Evolutionary conservation across 108 stramenopile genomes (phyloP).

Genomic region (Aureococcus anophagefferens): DNA sequence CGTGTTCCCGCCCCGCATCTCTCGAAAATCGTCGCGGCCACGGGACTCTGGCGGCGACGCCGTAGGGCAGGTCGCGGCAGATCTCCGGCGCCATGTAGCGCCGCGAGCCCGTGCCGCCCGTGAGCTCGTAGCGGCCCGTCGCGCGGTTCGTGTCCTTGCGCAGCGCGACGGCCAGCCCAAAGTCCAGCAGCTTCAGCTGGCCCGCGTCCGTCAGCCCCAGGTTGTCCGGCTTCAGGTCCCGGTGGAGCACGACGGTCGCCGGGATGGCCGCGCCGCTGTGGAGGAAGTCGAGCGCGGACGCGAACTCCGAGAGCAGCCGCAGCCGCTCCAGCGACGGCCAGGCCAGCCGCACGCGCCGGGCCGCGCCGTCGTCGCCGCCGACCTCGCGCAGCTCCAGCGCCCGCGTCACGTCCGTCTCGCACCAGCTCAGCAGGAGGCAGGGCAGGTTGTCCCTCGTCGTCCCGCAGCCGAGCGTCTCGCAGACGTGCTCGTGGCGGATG

Average conservation of each 20-base stretch:
- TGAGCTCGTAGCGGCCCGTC: constrained; percentile 47
- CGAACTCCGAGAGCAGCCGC: constrained; percentile 21
- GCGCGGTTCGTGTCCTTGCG: too few relatives aligned
- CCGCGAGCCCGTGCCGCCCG: constrained; percentile 35
- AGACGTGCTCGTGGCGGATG: too few relatives aligned
- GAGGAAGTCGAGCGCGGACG: constrained; percentile 66
- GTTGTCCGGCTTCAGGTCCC: constrained; percentile 80
- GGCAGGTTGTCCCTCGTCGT: too few relatives aligned
- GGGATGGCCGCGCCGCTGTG: constrained; percentile 62
- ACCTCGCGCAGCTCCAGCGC: too few relatives aligned
- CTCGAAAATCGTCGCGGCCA: too few relatives aligned
- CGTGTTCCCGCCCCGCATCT: too few relatives aligned
- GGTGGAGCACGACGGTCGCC: constrained; percentile 68
- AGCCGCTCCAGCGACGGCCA: background rate
- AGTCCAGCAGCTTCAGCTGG: background rate
- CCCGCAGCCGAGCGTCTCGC: too few relatives aligned
- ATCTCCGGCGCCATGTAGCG: constrained; percentile 53
- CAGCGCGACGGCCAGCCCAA: background rate
- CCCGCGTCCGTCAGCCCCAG: constrained; percentile 24
- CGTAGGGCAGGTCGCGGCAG: constrained; percentile 30
- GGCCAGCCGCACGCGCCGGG: too few relatives aligned
- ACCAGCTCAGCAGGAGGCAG: too few relatives aligned
- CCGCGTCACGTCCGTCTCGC: too few relatives aligned
- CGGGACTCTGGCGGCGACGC: too few relatives aligned
- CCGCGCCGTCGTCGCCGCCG: too few relatives aligned